phyloP scores from a whole-genome alignment of 2,329 filamentous ascomycete species.

The Calonectria pteridis region DNA sequence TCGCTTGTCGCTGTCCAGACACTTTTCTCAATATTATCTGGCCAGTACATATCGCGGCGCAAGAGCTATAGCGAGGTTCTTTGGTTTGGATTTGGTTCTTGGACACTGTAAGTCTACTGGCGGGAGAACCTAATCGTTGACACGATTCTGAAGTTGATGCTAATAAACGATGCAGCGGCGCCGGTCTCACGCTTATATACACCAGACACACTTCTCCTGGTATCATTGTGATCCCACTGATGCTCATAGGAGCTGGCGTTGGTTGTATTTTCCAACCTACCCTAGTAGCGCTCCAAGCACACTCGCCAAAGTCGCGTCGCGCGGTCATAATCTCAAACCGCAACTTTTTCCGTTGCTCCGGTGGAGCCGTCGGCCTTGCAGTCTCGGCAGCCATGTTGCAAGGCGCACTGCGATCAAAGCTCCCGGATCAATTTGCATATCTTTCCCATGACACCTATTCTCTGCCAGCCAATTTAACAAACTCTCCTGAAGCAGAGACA shows the following conservation, averaged over 20 bases:
- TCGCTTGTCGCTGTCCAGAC: constrained; percentile 64
- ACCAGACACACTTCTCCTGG: constrained; percentile 57
- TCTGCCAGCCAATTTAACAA: not conserved
- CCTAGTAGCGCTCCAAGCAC: constrained; percentile 69
- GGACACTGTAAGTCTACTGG: constrained; percentile 48
- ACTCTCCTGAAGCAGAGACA: not conserved
- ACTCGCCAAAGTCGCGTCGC: constrained; percentile 67
- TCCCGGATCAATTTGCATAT: constrained; percentile 35
- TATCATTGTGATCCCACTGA: constrained; percentile 61
- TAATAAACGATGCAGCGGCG: constrained; percentile 49
- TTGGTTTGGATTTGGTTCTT: constrained; percentile 54
- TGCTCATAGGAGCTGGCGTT: constrained; percentile 63
- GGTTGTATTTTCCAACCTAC: constrained; percentile 63
- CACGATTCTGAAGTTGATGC: not conserved
- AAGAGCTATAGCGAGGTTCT: constrained; percentile 72
- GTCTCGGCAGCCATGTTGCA: constrained; percentile 65
- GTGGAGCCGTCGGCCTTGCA: constrained; percentile 68
- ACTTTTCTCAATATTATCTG: constrained; percentile 60
- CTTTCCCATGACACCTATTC: constrained; percentile 11
- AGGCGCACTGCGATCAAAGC: constrained; percentile 40
- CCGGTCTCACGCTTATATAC: constrained; percentile 65
- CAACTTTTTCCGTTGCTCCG: constrained; percentile 72
- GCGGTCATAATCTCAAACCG: constrained; percentile 73
- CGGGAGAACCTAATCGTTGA: too few relatives aligned
- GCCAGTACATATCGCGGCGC: constrained; percentile 68